Evolutionary conservation across 805 yeast genomes (phyloP).

Genomic region (Starmera caribaea): DNA sequence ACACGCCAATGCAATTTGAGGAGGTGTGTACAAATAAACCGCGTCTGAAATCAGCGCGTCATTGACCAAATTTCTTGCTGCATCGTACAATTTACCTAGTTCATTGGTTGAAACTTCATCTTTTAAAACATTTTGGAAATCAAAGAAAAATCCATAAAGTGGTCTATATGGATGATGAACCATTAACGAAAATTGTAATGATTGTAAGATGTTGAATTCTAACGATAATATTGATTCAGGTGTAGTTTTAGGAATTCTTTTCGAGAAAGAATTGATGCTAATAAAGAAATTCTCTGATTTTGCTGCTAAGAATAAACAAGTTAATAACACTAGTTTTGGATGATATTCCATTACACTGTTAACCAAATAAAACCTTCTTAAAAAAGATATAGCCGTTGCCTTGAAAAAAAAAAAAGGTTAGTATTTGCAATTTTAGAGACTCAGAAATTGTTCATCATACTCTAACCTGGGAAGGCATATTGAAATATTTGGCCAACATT

Average conservation of each 20-base stretch:
- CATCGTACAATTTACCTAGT: slow-evolving; percentile 62
- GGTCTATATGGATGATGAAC: slow-evolving; percentile 89
- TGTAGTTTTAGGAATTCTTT: slow-evolving; percentile 56
- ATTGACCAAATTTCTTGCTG: slow-evolving; percentile 53
- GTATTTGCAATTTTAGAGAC: neutral
- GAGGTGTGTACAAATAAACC: slow-evolving; percentile 75
- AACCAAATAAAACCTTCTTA: slow-evolving; percentile 69
- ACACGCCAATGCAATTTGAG: slow-evolving; percentile 90
- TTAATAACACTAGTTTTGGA: slow-evolving; percentile 73
- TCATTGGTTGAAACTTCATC: slow-evolving; percentile 38
- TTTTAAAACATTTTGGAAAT: slow-evolving; percentile 55
- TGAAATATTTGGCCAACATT: slow-evolving; percentile 61
- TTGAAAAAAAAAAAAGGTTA: neutral
- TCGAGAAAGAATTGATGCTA: slow-evolving; percentile 70
- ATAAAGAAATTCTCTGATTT: slow-evolving; percentile 89
- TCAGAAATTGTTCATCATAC: no score
- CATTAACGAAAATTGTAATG: slow-evolving; percentile 66
- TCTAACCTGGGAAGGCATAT: slow-evolving; percentile 79
- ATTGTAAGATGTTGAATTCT: slow-evolving; percentile 69
- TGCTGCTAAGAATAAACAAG: slow-evolving; percentile 84
- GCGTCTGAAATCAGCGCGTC: slow-evolving; percentile 73
- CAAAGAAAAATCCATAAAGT: slow-evolving; percentile 90
- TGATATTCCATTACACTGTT: slow-evolving; percentile 82
- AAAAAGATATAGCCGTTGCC: slow-evolving; percentile 77
- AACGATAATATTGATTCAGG: slow-evolving; percentile 62